A percentile compares a stretch with the other conserved stretches of the same genome.
Evolutionary conservation across 73 alveolate genomes (phyloP).

Genomic region (Urostyla sp.): DNA sequence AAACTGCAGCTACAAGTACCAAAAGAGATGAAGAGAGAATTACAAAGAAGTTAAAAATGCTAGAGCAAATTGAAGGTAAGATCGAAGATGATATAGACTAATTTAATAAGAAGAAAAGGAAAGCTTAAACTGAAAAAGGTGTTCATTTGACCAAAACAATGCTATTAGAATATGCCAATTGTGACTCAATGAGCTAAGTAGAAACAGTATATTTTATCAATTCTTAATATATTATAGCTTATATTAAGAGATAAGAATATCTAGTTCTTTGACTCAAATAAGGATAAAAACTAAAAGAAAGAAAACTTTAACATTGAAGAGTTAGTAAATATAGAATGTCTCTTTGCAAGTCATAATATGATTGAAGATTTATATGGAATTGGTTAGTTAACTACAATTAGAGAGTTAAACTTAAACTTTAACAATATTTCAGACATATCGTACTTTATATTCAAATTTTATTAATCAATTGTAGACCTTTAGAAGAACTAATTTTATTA

Average conservation of each 20-base stretch:
- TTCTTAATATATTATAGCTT: conserved; percentile 8
- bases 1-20: conserved; percentile 54
- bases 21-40: conserved; percentile 54
- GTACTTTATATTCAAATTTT: not conserved
- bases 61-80: conserved; percentile 60
- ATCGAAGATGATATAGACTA: conserved; percentile 58
- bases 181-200: conserved; percentile 19
- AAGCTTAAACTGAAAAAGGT: not conserved
- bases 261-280: conserved; percentile 52
- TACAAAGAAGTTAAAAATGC: conserved; percentile 47
- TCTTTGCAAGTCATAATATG: conserved; percentile 56
- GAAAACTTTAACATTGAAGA: conserved; percentile 58
- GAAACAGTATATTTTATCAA: conserved; percentile 31
- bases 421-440: conserved; percentile 62
- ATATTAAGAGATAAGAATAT: conserved; percentile 64
- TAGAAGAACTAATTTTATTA: conserved; percentile 61
- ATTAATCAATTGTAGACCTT: conserved; percentile 15
- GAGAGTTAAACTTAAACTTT: conserved; percentile 61
- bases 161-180: conserved; percentile 31
- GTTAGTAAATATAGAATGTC: conserved; percentile 58
- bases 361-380: conserved; percentile 60
- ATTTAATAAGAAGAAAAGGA: conserved; percentile 24
- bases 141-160: conserved; percentile 36
- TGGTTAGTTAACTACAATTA: conserved; percentile 36
- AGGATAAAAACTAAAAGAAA: too few relatives aligned